These are phyloP conservation scores for Eimeria tenella DNA, from an alignment of 169 alveolate species.

Conservation along the genomic window DNA sequence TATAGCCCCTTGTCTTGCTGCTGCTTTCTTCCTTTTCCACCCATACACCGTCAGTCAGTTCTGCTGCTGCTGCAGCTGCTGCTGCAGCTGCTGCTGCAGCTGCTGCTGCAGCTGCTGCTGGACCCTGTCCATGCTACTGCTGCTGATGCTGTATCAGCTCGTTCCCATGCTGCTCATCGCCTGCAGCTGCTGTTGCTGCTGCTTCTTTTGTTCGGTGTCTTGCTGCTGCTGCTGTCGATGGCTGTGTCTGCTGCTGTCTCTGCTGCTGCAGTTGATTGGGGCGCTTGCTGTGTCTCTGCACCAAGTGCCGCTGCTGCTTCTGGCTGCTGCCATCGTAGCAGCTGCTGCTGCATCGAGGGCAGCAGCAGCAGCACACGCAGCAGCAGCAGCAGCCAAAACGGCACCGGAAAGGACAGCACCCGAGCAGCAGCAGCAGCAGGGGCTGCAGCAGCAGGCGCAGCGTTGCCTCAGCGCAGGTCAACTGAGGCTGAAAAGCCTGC, in stretches of 20 bases:
- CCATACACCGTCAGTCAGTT: constrained; percentile 20
- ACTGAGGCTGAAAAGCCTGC: too few species aligned
- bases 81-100: constrained; percentile 32
- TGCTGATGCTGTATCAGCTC: too few species aligned
- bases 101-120: constrained; percentile 43
- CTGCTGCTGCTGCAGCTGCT: too few species aligned
- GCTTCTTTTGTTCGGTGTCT: too few species aligned
- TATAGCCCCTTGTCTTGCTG: background rate
- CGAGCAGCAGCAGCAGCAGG: background rate
- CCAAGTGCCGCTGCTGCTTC: background rate
- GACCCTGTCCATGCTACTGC: constrained; percentile 14
- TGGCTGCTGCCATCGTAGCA: background rate
- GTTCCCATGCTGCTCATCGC: too few species aligned
- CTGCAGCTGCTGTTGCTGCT: constrained; percentile 23
- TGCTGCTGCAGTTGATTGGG: constrained; percentile 22
- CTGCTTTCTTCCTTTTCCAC: constrained; percentile 25
- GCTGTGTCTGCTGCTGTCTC: background rate
- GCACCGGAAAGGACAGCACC: background rate
- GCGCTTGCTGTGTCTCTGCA: background rate
- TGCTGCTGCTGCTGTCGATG: constrained; percentile 15
- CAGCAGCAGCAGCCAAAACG: background rate
- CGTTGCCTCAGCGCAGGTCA: too few species aligned
- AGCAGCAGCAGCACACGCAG: constrained; percentile 43
- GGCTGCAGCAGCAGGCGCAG: too few species aligned
- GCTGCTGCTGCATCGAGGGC: constrained; percentile 27